phyloP scores from a whole-genome alignment of 2,329 filamentous ascomycete genomes.

The Chaetothyriales sp. region DNA sequence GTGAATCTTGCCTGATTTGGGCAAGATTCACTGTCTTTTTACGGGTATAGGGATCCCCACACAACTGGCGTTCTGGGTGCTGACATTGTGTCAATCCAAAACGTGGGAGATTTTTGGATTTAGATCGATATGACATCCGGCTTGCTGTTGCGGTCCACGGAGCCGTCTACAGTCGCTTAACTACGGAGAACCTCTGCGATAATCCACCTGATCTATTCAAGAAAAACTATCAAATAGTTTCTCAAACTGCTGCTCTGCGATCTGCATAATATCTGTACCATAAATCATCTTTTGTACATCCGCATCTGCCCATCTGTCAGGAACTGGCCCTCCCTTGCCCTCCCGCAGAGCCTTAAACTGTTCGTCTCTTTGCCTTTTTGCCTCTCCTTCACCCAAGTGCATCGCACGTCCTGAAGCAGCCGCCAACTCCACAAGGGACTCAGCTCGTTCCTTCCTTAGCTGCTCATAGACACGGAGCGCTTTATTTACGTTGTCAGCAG shows the following conservation, averaged over 20 bases:
- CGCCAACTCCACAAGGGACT: conserved; percentile 43
- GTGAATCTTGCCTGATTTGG: too few relatives aligned
- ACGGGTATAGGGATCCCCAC: too few relatives aligned
- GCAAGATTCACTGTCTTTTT: too few relatives aligned
- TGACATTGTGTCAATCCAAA: too few relatives aligned
- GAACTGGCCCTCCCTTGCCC: conserved; percentile 38
- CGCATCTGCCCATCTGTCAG: conserved; percentile 58
- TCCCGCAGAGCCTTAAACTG: conserved; percentile 41
- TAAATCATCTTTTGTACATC: conserved; percentile 56
- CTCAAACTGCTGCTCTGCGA: conserved; percentile 41
- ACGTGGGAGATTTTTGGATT: too few relatives aligned
- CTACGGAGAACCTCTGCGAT: too few relatives aligned
- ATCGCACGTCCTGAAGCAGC: conserved; percentile 40
- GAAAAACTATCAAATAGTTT: conserved; percentile 29
- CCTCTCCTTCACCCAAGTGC: conserved; percentile 45
- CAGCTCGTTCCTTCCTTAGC: conserved; percentile 43
- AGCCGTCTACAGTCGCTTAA: too few relatives aligned
- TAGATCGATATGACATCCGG: too few relatives aligned
- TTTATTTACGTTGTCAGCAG: conserved; percentile 35
- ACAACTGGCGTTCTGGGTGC: too few relatives aligned
- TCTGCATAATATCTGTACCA: conserved; percentile 46
- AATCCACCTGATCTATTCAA: too few relatives aligned
- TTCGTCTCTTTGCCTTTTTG: conserved; percentile 45
- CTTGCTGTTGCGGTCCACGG: too few relatives aligned
- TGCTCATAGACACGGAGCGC: conserved; percentile 44